These are phyloP conservation scores for Alliaria petiolata DNA, from an alignment of 345 rosid species.

Conservation along the genomic window DNA sequence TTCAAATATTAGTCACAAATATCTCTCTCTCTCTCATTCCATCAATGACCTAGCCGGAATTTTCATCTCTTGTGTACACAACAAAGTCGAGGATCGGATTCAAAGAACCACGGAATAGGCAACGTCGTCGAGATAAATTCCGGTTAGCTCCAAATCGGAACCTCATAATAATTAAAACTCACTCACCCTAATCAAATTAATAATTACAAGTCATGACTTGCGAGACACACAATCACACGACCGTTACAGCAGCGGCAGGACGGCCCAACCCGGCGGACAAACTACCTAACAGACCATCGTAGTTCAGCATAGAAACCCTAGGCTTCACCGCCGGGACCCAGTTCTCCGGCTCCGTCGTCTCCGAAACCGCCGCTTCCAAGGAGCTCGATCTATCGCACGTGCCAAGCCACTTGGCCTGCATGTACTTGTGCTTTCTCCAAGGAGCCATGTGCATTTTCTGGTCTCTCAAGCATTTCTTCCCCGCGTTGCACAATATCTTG, in stretches of 20 bases:
- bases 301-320: slow-evolving; percentile 70
- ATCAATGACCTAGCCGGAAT: not conserved
- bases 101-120: not conserved
- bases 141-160: not conserved
- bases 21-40: not conserved
- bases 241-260: slow-evolving; percentile 42
- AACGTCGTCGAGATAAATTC: not conserved
- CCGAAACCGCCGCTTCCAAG: slow-evolving; percentile 21
- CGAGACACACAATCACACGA: slow-evolving; percentile 37
- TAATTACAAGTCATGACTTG: slow-evolving; percentile 15
- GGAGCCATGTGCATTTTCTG: slow-evolving; percentile 86
- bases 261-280: slow-evolving; percentile 29
- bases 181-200: not conserved
- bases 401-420: slow-evolving; percentile 91
- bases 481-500: slow-evolving; percentile 66
- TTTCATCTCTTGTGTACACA: not conserved
- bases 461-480: slow-evolving; percentile 74
- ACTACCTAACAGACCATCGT: slow-evolving; percentile 38
- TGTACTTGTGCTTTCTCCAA: slow-evolving; percentile 84
- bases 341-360: slow-evolving; percentile 29
- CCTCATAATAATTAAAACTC: not conserved
- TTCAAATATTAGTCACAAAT: not conserved
- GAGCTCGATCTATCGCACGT: slow-evolving; percentile 37
- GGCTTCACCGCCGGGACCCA: slow-evolving; percentile 40
- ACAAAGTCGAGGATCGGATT: too few species aligned